Conservation (phyloP, 75 land plant genomes). For the Ceratopteris richardii region DNA sequence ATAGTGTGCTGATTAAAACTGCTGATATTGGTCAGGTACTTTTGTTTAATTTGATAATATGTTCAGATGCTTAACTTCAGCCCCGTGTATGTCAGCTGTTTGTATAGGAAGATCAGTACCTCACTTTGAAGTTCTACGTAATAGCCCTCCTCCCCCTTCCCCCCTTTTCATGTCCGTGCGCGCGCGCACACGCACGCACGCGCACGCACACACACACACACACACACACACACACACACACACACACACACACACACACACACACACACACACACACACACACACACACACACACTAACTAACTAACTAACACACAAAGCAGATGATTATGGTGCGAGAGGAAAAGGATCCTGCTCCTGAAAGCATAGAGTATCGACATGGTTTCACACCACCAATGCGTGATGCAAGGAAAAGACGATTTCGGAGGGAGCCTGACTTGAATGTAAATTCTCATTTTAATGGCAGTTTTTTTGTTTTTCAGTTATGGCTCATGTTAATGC, state of each 20-base stretch:
- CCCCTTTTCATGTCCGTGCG: no score
- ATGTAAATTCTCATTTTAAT: slow-evolving; percentile 36
- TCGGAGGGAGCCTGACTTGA: slow-evolving; percentile 82
- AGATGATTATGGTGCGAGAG: slow-evolving; percentile 93
- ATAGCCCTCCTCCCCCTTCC: no score
- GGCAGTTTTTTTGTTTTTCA: neutral
- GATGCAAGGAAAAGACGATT: slow-evolving; percentile 89
- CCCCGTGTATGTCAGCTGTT: no score
- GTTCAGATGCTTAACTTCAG: neutral
- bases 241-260: no score
- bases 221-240: no score
- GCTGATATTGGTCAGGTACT: slow-evolving; percentile 88
- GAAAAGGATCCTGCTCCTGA: slow-evolving; percentile 56
- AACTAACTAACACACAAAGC: slow-evolving; percentile 6
- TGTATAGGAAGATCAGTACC: no score
- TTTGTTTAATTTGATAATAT: neutral
- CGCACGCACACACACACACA: no score
- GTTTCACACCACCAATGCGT: slow-evolving; percentile 85
- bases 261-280: no score
- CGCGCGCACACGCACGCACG: no score
- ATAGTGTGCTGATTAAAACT: slow-evolving; percentile 77
- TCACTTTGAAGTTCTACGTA: no score
- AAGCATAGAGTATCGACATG: slow-evolving; percentile 73
- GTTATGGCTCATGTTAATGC: no score
- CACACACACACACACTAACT: no score